Evolutionary conservation across 768 basidiomycete species (phyloP), one percentile per base, ranked within the genome.

Genomic region (Lepiota brunneoincarnata): DNA sequence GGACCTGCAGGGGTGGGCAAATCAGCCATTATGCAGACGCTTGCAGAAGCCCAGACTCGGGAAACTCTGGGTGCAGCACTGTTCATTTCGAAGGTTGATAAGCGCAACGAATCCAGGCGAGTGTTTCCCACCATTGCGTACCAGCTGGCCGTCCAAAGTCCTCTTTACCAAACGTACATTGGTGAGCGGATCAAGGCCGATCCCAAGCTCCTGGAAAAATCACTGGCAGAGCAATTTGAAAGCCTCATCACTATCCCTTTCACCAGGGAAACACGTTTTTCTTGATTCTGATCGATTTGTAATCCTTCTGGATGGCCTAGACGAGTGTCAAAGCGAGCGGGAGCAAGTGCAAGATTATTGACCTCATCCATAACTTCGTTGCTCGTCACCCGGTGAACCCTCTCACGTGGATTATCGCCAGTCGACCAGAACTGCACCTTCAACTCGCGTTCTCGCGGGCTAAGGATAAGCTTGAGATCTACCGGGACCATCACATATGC

Each of bases 21-120:
- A 7, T 51, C 49, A 21, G 40, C 49, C n/a, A 41, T 51, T 26
- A 42, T 51, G 49, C 49, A 51, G 26, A 51, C 49, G 10, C 28
- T 51, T 14, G 49, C 26, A 20, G 39, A 51, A 31, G 9, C 31
- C 31, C 7, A 12, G 15, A 26, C 23, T n/a, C 21, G 28, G 44
- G 23, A 45, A 28, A 23, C n/a, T 35, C 20, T 48, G 17, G 14
- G 28, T 15, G 46, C 34, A 17, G 28, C 46, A 3, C 18, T 48
- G 6, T 48, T 48, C 34, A 7, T 48, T 17, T 48, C 46, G 2
- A 34, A 36, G 34, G 18, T 9, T 17, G 34, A 36, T 17, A 20
- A 20, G 14, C 6, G 18, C 34, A 20, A 48, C 18, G 46, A 48
- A 6, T n/a, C 46, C 9, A 48, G 34, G n/a, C 28, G n/a, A 12